Percentiles rank a stretch among this genome's conserved stretches.
Evolutionary conservation across 2,329 filamentous ascomycete species (phyloP).

Genomic region (Thelonectria discophora): DNA sequence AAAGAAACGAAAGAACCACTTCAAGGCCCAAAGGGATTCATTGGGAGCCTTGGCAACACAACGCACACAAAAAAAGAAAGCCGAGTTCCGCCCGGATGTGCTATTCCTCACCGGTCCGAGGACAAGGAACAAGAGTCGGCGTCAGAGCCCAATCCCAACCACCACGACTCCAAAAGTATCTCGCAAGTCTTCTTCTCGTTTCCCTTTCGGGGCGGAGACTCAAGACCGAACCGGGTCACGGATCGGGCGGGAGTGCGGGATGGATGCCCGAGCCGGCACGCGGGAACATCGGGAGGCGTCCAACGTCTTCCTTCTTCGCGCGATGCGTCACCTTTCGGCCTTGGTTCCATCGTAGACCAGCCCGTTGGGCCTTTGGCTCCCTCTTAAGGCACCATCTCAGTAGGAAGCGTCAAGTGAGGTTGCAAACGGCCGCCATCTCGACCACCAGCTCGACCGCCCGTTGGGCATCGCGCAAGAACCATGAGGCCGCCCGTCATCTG

Average conservation of each 20-base stretch:
- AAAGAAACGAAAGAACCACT: too few relatives aligned
- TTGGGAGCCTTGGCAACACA: background rate
- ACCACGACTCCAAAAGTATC: background rate
- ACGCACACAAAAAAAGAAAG: background rate
- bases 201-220: too few relatives aligned
- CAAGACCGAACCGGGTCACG: background rate
- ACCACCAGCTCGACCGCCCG: background rate
- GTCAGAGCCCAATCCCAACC: too few relatives aligned
- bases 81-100: background rate
- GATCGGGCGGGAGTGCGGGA: constrained; percentile 17
- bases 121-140: background rate
- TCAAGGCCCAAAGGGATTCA: too few relatives aligned
- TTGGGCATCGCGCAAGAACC: background rate
- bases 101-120: constrained; percentile 4
- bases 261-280: constrained; percentile 10
- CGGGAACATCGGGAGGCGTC: constrained; percentile 21
- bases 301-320: too few relatives aligned
- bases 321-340: too few relatives aligned
- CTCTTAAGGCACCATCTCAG: too few relatives aligned
- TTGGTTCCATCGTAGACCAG: too few relatives aligned
- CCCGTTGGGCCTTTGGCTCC: too few relatives aligned
- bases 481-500: constrained; percentile 4
- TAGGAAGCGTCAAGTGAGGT: background rate
- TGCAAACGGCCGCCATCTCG: background rate
- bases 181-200: too few relatives aligned